Evolutionary conservation across 2,329 filamentous ascomycete genomes (phyloP), one percentile per base, ranked within the genome.

Genomic region (Ceratocystis smalleyi): DNA sequence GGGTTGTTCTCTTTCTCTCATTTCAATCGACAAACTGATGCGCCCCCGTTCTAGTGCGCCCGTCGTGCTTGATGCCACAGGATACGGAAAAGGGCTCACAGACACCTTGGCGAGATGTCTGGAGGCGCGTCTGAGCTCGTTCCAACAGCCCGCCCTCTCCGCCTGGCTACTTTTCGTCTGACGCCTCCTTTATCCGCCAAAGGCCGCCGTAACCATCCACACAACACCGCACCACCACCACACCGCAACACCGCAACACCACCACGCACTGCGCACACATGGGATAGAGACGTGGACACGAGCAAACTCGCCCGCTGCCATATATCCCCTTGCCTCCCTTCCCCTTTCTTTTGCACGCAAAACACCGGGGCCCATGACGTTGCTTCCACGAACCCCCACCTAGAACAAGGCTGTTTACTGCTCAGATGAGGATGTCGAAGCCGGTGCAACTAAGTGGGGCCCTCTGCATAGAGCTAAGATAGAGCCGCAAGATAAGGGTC

Each of bases 351-450:
- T 54, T 27, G 49, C 49, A 51, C 24, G 8, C 6, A 24, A n/a
- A 45, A 49, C 19, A 61, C 27, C 10, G 40, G 55, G 43, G 51
- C 64, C 64, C 63, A 65, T 65, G 64, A 65, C 64, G 64, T 62
- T 61, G 59, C 47, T 43, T 61, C 45, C 15, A 19, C 47, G 32
- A 30, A 17, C 27, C 10, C 6, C 22, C n/a, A 8, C 45, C 6
- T n/a, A 6, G 19, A 49, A n/a, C 17, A 49, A n/a, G 45, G 45
- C 17, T 5, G 22, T 12, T 27, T 55, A 6, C 10, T 55, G 51
- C 51, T 27, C 51, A 65, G 60, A 65, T 63, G 64, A 65, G 64
- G 64, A 60, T 65, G 64, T 65, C 64, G 54, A 55, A 59, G 64
- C 57, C 60, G 49, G 64, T 51, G 51, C 24, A 51, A 32, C 32